Conservation (phyloP, 139 green algal genomes). For the Gonium pectorale region DNA sequence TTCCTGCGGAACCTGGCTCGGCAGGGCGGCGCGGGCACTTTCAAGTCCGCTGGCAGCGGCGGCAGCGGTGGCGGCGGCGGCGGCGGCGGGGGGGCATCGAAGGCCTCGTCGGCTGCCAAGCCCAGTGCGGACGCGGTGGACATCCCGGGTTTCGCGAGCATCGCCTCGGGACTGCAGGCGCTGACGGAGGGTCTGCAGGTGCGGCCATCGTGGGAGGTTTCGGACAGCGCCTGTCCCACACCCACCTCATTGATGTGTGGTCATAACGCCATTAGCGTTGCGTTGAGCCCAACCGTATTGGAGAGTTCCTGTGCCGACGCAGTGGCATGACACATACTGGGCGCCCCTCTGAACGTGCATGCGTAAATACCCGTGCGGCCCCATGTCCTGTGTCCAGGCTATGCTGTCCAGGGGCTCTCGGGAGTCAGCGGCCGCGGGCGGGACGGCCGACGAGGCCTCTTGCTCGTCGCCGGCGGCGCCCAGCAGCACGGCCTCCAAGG, state of each 20-base stretch:
- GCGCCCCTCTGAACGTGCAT: not conserved
- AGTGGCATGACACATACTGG: not conserved
- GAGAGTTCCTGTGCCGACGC: too few species aligned
- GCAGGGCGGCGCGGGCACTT: conserved; percentile 31
- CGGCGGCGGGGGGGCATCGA: not conserved
- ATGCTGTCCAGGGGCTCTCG: not conserved
- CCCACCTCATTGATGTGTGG: not conserved
- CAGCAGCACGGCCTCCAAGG: not conserved
- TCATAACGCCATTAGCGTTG: not conserved
- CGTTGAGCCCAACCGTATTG: not conserved
- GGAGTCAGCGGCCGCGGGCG: too few species aligned
- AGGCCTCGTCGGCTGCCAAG: not conserved
- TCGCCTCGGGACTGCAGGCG: conserved; percentile 18
- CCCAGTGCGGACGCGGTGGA: not conserved
- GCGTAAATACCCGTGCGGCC: not conserved
- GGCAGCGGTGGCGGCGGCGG: not conserved
- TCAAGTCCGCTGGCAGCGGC: not conserved
- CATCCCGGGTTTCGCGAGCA: not conserved
- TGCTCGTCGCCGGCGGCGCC: not conserved
- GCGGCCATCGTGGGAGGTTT: not conserved
- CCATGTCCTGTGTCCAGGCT: not conserved
- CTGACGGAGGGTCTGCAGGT: conserved; percentile 32
- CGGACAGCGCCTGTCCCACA: not conserved
- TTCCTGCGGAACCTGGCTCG: conserved; percentile 37
- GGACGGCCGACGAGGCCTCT: not conserved